phyloP scores from a whole-genome alignment of 306 rosid genomes.

The Pyrus communis region DNA sequence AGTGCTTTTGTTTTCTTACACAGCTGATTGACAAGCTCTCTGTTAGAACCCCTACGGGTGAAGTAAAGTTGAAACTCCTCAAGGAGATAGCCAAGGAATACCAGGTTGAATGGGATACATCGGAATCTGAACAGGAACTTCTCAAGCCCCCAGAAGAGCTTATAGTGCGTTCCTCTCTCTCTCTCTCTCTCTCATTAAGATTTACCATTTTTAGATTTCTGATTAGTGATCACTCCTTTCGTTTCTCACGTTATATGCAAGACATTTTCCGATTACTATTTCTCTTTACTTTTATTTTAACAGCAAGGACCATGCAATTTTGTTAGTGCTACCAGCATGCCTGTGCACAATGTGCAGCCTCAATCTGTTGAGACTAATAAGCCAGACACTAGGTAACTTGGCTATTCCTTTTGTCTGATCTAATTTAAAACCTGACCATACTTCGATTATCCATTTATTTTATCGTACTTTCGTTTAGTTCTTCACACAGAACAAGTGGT shows the following conservation, averaged over 20 bases:
- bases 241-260: background rate
- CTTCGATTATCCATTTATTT: background rate
- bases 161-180: constrained; percentile 39
- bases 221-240: background rate
- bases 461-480: constrained; percentile 7
- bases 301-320: constrained; percentile 68
- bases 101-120: constrained; percentile 80
- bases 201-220: background rate
- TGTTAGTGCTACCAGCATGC: constrained; percentile 65
- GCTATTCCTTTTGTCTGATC: background rate
- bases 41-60: constrained; percentile 70
- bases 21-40: constrained; percentile 97
- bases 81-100: constrained; percentile 92
- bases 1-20: constrained; percentile 16
- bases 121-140: constrained; percentile 78
- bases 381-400: constrained; percentile 17
- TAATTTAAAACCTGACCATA: background rate
- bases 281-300: background rate
- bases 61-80: constrained; percentile 69
- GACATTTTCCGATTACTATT: background rate
- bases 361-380: constrained; percentile 34
- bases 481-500: constrained; percentile 16
- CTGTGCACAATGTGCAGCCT: constrained; percentile 9
- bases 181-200: background rate
- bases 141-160: constrained; percentile 82